These are phyloP conservation scores for Eimeria necatrix DNA, from an alignment of 169 alveolate genomes.

Conservation along the genomic window DNA sequence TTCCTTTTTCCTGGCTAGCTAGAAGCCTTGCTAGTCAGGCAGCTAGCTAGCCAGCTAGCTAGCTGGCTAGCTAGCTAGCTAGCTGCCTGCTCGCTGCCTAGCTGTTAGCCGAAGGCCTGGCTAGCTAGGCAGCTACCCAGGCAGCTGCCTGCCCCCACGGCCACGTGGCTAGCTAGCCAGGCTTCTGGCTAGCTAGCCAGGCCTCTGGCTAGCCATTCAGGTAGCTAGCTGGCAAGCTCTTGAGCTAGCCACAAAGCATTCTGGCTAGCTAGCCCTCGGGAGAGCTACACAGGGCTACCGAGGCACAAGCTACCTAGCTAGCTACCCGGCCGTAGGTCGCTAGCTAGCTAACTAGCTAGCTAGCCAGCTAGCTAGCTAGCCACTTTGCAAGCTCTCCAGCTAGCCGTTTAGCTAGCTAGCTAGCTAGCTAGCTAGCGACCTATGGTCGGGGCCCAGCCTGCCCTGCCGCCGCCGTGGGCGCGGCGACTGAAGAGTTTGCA, in stretches of 20 bases:
- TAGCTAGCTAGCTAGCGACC: no score
- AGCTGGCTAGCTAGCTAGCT: neutral
- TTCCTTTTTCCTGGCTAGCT: neutral
- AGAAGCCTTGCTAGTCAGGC: neutral
- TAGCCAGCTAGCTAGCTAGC: no score
- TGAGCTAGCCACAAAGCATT: slow-evolving; percentile 51
- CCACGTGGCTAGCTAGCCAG: neutral
- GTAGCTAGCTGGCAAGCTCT: neutral
- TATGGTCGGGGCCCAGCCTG: no score
- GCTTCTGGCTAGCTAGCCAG: neutral
- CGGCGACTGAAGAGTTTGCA: no score
- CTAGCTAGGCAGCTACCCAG: neutral
- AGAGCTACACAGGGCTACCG: slow-evolving; percentile 98
- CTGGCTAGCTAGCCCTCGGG: slow-evolving; percentile 98
- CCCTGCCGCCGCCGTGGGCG: no score
- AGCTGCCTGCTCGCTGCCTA: no score
- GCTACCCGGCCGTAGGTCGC: neutral
- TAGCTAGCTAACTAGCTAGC: neutral
- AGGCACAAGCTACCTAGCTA: neutral
- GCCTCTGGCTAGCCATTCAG: neutral
- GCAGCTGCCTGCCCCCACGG: slow-evolving; percentile 1
- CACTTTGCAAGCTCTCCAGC: no score
- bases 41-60: neutral
- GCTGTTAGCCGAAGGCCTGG: neutral
- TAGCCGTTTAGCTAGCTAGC: no score